Evolutionary conservation across 306 rosid genomes (phyloP).

Genomic region (Inga laurina): DNA sequence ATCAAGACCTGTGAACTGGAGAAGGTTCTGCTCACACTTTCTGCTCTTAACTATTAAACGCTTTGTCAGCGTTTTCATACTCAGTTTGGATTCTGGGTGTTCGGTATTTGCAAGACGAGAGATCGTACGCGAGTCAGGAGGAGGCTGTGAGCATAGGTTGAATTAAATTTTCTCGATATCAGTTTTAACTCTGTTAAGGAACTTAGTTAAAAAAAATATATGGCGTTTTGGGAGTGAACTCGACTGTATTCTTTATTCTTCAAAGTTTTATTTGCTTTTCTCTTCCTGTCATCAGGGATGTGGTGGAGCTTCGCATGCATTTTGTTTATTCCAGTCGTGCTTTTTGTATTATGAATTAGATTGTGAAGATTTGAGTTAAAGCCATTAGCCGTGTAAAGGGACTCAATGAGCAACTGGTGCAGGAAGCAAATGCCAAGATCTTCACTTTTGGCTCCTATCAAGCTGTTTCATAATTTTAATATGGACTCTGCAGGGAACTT

Average conservation of each 20-base stretch:
- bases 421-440: slow-evolving; percentile 96
- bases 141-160: slow-evolving; percentile 95
- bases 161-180: slow-evolving; percentile 23
- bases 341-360: slow-evolving; percentile 54
- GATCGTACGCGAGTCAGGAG: slow-evolving; percentile 87
- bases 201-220: neutral
- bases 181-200: slow-evolving; percentile 23
- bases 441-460: slow-evolving; percentile 90
- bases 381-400: slow-evolving; percentile 82
- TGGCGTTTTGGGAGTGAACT: slow-evolving; percentile 8
- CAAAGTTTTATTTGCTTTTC: slow-evolving; percentile 3
- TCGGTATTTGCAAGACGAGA: slow-evolving; percentile 83
- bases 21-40: slow-evolving; percentile 53
- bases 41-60: slow-evolving; percentile 16
- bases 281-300: neutral
- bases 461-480: slow-evolving; percentile 11
- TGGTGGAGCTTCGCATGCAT: slow-evolving; percentile 20
- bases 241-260: neutral
- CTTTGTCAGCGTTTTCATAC: slow-evolving; percentile 30
- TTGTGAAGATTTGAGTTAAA: slow-evolving; percentile 93
- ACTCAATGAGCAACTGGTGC: slow-evolving; percentile 82
- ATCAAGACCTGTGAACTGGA: slow-evolving; percentile 77
- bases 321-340: slow-evolving; percentile 32
- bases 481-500: neutral
- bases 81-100: slow-evolving; percentile 50